These are phyloP conservation scores for Eleusine coracana DNA, from an alignment of 176 grass and related monocot genomes.

Conservation along the genomic window DNA sequence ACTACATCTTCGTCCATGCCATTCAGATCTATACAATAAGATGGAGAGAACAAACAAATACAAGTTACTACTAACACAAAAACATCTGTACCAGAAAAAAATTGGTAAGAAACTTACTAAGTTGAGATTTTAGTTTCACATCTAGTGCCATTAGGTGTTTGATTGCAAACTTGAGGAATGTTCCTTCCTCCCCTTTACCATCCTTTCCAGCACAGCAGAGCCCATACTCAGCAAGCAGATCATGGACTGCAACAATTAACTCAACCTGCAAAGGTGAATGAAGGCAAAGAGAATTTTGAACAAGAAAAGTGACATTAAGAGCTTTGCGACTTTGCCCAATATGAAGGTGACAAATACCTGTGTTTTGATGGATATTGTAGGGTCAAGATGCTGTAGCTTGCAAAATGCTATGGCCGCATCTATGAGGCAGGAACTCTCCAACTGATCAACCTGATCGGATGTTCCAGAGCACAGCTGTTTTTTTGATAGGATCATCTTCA, in stretches of 20 bases:
- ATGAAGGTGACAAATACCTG: constrained; percentile 62
- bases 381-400: constrained; percentile 92
- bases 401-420: constrained; percentile 93
- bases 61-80: constrained; percentile 15
- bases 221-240: constrained; percentile 95
- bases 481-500: constrained; percentile 75
- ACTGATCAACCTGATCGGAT: constrained; percentile 63
- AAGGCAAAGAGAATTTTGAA: constrained; percentile 29
- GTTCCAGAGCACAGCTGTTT: constrained; percentile 54
- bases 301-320: constrained; percentile 17
- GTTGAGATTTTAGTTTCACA: constrained; percentile 89
- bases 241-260: constrained; percentile 83
- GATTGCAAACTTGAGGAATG: constrained; percentile 93
- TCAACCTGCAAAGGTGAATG: constrained; percentile 74
- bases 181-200: constrained; percentile 79
- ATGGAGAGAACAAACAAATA: constrained; percentile 29
- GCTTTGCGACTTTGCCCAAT: constrained; percentile 25
- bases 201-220: constrained; percentile 88
- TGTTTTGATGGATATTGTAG: constrained; percentile 78
- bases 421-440: constrained; percentile 80
- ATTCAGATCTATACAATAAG: constrained; percentile 70
- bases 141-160: constrained; percentile 95
- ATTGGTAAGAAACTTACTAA: constrained; percentile 56
- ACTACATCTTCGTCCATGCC: constrained; percentile 57
- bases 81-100: constrained; percentile 33